A percentile compares a stretch with the other conserved stretches of the same genome.
These are phyloP conservation scores for Limnanthes douglasii DNA, from an alignment of 345 rosid species.

Conservation along the genomic window DNA sequence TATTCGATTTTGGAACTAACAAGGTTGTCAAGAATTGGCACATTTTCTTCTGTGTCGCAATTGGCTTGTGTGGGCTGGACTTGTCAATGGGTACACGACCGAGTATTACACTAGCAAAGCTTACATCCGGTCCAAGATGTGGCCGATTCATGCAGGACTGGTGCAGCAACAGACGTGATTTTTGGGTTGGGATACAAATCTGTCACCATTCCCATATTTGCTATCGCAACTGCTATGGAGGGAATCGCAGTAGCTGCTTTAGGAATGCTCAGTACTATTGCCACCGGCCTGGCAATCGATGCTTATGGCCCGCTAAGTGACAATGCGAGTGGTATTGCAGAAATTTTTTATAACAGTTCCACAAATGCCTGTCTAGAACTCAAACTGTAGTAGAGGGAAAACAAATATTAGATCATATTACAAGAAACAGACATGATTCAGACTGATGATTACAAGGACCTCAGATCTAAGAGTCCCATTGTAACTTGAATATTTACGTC, in stretches of 20 bases:
- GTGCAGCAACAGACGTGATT: conserved; percentile 72
- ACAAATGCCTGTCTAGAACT: too few relatives aligned
- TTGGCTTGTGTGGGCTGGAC: conserved; percentile 76
- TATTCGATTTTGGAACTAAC: conserved; percentile 39
- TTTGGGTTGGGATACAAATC: conserved; percentile 89
- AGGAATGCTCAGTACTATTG: conserved; percentile 71
- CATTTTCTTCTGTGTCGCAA: conserved; percentile 63
- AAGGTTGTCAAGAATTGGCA: conserved; percentile 54
- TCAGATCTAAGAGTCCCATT: too few relatives aligned
- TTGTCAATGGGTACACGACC: conserved; percentile 39
- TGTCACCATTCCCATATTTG: conserved; percentile 68
- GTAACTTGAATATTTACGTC: too few relatives aligned
- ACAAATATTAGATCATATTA: too few relatives aligned
- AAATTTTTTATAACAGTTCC: too few relatives aligned
- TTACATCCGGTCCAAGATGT: too few relatives aligned
- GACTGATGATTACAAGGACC: too few relatives aligned
- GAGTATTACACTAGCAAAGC: conserved; percentile 64
- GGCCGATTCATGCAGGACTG: too few relatives aligned
- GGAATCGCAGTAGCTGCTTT: conserved; percentile 80
- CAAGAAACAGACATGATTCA: too few relatives aligned
- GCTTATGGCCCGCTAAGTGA: conserved; percentile 77
- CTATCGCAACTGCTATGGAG: conserved; percentile 81
- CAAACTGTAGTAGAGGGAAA: too few relatives aligned
- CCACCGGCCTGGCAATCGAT: conserved; percentile 69
- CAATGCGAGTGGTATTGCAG: conserved; percentile 77